A percentile compares a stretch with the other conserved stretches of the same genome.
Conservation (phyloP, 257 asterid species). For the Lycium barbarum region DNA sequence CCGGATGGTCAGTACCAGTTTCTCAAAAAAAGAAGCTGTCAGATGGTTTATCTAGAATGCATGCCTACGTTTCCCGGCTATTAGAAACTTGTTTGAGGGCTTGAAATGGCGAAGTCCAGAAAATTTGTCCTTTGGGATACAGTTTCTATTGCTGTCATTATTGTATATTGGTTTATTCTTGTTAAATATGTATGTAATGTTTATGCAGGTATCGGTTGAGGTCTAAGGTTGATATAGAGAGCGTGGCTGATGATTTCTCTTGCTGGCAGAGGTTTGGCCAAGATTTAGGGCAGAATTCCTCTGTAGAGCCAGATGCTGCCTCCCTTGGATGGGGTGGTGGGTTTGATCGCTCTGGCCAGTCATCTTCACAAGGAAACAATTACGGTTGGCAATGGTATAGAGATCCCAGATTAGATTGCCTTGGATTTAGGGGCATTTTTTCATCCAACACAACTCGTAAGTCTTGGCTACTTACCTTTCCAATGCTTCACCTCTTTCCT, state of each 20-base stretch:
- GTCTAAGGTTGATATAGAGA: conserved; percentile 89
- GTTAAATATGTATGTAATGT: conserved; percentile 19
- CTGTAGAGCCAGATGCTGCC: conserved; percentile 66
- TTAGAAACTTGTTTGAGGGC: background rate
- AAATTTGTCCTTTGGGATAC: background rate
- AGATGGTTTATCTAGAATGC: background rate
- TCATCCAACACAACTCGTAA: conserved; percentile 71
- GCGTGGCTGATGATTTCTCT: conserved; percentile 59
- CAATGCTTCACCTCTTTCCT: background rate
- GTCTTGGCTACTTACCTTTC: conserved; percentile 32
- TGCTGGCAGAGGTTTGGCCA: conserved; percentile 94
- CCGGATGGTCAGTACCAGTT: background rate
- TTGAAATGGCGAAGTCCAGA: background rate
- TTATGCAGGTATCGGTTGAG: conserved; percentile 75
- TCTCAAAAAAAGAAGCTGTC: too few species aligned
- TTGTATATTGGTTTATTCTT: background rate
- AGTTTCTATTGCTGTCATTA: background rate
- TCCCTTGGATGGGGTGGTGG: conserved; percentile 84
- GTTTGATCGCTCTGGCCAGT: conserved; percentile 61
- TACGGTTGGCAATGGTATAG: conserved; percentile 81
- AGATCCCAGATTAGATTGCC: conserved; percentile 90
- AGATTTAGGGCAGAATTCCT: conserved; percentile 43
- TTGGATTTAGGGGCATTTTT: conserved; percentile 87
- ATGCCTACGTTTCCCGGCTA: background rate
- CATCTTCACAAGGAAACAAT: conserved; percentile 61